These are phyloP conservation scores for Clarkia xantiana DNA, from an alignment of 345 rosid species.

Conservation along the genomic window DNA sequence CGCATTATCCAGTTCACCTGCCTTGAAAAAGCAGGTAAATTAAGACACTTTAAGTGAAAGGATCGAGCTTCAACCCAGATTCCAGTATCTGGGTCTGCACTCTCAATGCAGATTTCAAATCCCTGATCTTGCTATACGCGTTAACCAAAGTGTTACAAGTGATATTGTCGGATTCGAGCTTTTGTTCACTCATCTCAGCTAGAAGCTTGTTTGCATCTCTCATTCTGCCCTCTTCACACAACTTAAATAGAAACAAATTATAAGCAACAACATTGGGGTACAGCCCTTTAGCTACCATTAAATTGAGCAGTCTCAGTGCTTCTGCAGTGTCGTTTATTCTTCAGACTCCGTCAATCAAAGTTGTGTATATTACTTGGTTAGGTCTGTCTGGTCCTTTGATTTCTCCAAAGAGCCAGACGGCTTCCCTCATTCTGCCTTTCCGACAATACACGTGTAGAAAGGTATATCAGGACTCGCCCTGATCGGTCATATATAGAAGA, in stretches of 20 bases:
- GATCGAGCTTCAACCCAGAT: slow-evolving; percentile 56
- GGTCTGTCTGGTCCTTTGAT: slow-evolving; percentile 36
- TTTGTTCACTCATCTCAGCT: slow-evolving; percentile 67
- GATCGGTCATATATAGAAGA: no score
- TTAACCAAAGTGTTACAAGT: slow-evolving; percentile 86
- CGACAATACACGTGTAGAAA: slow-evolving; percentile 61
- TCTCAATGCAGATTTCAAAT: slow-evolving; percentile 67
- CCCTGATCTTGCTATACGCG: slow-evolving; percentile 78
- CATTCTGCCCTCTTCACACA: slow-evolving; percentile 73
- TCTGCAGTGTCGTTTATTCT: slow-evolving; percentile 58
- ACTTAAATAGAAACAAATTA: slow-evolving; percentile 61
- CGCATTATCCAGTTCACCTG: slow-evolving; percentile 46
- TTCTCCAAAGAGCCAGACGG: slow-evolving; percentile 54
- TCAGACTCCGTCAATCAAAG: slow-evolving; percentile 84
- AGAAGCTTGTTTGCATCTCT: slow-evolving; percentile 64
- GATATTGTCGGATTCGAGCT: slow-evolving; percentile 62
- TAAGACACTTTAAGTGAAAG: slow-evolving; percentile 58
- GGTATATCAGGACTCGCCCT: slow-evolving; percentile 60
- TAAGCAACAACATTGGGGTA: slow-evolving; percentile 62
- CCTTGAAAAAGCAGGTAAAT: slow-evolving; percentile 78
- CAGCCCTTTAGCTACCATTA: slow-evolving; percentile 62
- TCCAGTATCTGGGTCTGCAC: slow-evolving; percentile 70
- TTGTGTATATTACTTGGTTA: slow-evolving; percentile 64
- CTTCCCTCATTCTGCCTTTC: slow-evolving; percentile 96
- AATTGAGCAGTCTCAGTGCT: slow-evolving; percentile 55